These are phyloP conservation scores for Diaporthe citriasiana DNA, from an alignment of 2,329 filamentous ascomycete species.

Conservation along the genomic window DNA sequence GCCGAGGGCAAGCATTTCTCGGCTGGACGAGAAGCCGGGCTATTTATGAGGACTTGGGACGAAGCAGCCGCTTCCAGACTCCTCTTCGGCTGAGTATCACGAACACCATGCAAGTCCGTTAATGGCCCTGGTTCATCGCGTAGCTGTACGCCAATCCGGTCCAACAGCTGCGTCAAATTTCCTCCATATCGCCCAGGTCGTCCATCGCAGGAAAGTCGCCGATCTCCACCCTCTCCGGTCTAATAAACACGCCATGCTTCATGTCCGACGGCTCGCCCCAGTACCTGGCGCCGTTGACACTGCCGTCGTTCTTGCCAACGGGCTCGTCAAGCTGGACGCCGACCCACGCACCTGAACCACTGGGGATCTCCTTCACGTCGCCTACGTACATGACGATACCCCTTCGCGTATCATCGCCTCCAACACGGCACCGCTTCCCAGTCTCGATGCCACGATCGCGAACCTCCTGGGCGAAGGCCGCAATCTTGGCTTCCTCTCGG, in stretches of 20 bases:
- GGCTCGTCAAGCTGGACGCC: conserved; percentile 84
- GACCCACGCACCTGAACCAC: conserved; percentile 76
- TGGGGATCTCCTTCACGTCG: conserved; percentile 80
- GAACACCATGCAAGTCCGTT: not conserved
- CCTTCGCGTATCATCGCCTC: conserved; percentile 76
- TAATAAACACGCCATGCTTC: conserved; percentile 84
- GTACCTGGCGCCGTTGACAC: conserved; percentile 74
- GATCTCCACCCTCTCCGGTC: conserved; percentile 82
- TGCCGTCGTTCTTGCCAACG: conserved; percentile 84
- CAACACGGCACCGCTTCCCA: conserved; percentile 75
- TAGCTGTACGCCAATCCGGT: not conserved
- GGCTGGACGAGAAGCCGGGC: conserved; percentile 9
- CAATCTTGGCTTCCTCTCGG: conserved; percentile 79
- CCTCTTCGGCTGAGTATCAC: conserved; percentile 8
- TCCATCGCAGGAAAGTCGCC: conserved; percentile 80
- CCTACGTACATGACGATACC: conserved; percentile 81
- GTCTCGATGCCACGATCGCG: conserved; percentile 75
- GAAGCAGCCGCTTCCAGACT: conserved; percentile 12
- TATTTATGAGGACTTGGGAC: conserved; percentile 19
- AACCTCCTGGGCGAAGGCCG: conserved; percentile 78
- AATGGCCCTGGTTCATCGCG: not conserved
- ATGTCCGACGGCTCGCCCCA: conserved; percentile 75
- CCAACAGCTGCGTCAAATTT: conserved; percentile 64
- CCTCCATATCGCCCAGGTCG: conserved; percentile 83
- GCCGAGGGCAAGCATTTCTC: conserved; percentile 10